Base-by-base conservation (phyloP, 2,329 filamentous ascomycete species). In the Raffaelea albimanens region DNA sequence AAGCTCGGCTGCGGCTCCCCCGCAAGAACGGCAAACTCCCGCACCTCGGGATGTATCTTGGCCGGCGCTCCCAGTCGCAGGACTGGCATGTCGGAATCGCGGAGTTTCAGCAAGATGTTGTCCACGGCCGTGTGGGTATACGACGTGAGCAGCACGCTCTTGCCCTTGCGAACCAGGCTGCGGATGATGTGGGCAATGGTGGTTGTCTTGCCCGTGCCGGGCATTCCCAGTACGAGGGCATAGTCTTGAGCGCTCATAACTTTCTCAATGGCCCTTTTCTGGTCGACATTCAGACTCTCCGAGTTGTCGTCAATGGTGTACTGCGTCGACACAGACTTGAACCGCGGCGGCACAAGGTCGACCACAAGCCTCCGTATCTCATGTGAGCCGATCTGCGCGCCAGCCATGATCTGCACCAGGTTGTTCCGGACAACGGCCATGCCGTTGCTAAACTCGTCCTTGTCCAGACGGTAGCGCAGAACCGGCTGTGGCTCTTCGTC, bases 101-200 rank as follows among this genome's bases (percentile, higher is more conserved):
- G 84, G 47, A 98, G 82, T 66, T 98, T 98, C 51, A 98, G 71
- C 7, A 98, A 69, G 57, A 98, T 98, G 55, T 98, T 98, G 76
- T 98, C 93, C 3, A 98, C 93, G 3, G 93, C 93, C 1, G 90
- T 95, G 61, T 98, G 93, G 0, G 93, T 98, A 63, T 97, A 97
- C 0, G 90, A 96, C 0, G 93, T 94, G 38, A 98, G 70, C 7
- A 98, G 71, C 14, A 98, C 89, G 48, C 86, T 95, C 67, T 97
- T 97, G 11, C 88, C 85, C 62, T 95, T 87, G 0, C 84, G 81
- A 5, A 93, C 84, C 25, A 98, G 72, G 1, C 91, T 87, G 40
- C 87, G 83, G 58, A 98, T 97, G 56, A 98, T 96, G 61, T 97
- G 90, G 5, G 91, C 89, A 59, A 98, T 97, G 0, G 93, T 98